These are phyloP conservation scores for Tetramitus jugosus DNA, from an alignment of 208 protist species.

Conservation along the genomic window DNA sequence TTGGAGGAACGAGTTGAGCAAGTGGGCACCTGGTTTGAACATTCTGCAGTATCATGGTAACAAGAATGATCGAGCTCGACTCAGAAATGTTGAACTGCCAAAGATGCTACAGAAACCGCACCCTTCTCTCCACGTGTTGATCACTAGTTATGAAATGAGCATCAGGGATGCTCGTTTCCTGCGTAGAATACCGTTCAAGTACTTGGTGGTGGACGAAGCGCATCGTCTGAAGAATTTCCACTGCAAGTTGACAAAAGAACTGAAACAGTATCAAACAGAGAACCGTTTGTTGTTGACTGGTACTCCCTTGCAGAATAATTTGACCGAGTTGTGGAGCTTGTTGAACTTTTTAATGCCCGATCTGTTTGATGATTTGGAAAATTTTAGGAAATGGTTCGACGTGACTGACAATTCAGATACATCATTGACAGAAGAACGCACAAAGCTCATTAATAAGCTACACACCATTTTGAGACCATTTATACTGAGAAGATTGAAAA, in stretches of 20 bases:
- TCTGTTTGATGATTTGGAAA: constrained; percentile 68
- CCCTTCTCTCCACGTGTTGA: no score
- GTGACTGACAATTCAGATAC: constrained; percentile 43
- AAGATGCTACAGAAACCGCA: constrained; percentile 46
- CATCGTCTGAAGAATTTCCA: constrained; percentile 31
- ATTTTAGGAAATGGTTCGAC: constrained; percentile 83
- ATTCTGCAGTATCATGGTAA: constrained; percentile 84
- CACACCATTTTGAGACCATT: constrained; percentile 88
- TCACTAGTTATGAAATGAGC: constrained; percentile 96
- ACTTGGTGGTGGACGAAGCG: constrained; percentile 34
- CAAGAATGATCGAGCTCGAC: constrained; percentile 72
- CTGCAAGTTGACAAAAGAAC: not conserved
- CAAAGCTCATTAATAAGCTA: constrained; percentile 57
- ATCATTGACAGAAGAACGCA: not conserved
- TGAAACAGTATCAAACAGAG: constrained; percentile 21
- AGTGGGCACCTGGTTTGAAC: constrained; percentile 85
- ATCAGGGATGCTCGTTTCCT: constrained; percentile 77
- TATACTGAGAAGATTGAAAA: constrained; percentile 86
- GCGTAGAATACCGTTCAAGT: constrained; percentile 46
- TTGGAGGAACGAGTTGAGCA: constrained; percentile 90
- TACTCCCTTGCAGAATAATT: constrained; percentile 94
- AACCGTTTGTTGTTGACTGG: constrained; percentile 93
- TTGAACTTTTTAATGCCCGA: constrained; percentile 83
- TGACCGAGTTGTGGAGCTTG: constrained; percentile 88
- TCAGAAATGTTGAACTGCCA: constrained; percentile 42